Evolutionary conservation across 177 flowering plant genomes (phyloP).

Genomic region (Vitis hybrid): DNA sequence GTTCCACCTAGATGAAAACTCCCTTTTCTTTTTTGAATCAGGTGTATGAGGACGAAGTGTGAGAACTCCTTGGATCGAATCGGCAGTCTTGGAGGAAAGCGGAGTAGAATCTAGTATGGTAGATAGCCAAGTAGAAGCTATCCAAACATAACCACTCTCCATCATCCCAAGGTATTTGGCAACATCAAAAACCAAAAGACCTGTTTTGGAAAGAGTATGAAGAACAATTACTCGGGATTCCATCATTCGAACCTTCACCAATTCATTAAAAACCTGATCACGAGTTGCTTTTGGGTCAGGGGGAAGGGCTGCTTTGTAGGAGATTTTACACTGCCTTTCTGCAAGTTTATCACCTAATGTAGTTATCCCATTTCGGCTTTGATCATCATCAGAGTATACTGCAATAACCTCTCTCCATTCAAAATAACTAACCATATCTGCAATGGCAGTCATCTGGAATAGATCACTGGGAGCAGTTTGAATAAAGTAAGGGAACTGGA

Average conservation of each 20-base stretch:
- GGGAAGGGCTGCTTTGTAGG: constrained; percentile 46
- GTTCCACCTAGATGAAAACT: constrained; percentile 39
- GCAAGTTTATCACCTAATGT: constrained; percentile 46
- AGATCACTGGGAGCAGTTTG: constrained; percentile 58
- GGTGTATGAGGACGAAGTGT: constrained; percentile 51
- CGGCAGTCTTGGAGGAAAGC: constrained; percentile 17
- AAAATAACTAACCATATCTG: constrained; percentile 44
- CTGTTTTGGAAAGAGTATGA: constrained; percentile 33
- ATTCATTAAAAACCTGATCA: constrained; percentile 25
- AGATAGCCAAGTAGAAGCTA: constrained; percentile 53
- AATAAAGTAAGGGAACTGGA: constrained; percentile 59
- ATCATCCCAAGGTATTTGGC: constrained; percentile 61
- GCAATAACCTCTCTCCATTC: constrained; percentile 52
- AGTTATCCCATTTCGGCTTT: constrained; percentile 43
- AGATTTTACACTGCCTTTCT: constrained; percentile 37
- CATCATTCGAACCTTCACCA: constrained; percentile 37
- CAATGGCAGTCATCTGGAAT: constrained; percentile 58
- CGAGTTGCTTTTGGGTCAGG: constrained; percentile 27
- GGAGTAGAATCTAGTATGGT: constrained; percentile 45
- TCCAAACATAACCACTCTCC: constrained; percentile 57
- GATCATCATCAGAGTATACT: constrained; percentile 48
- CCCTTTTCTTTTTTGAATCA: constrained; percentile 35
- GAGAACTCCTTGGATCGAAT: constrained; percentile 43
- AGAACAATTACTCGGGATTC: constrained; percentile 56
- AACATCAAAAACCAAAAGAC: constrained; percentile 39